A percentile compares a stretch with the other conserved stretches of the same genome.
These are phyloP conservation scores for Oryza longistaminata DNA, from an alignment of 176 grass and related monocot genomes.

Conservation along the genomic window DNA sequence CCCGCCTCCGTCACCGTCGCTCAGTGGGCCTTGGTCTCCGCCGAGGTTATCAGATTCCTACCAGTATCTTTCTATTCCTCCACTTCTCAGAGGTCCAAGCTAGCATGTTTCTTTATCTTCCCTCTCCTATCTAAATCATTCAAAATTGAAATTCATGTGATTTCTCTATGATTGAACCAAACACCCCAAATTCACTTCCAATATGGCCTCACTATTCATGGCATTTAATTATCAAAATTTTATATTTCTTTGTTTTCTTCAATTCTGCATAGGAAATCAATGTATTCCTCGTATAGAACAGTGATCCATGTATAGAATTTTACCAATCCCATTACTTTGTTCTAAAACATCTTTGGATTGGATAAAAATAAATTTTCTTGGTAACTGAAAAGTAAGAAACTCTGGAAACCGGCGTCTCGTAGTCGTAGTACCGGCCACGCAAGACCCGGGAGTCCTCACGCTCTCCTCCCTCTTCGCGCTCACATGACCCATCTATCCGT, in stretches of 20 bases:
- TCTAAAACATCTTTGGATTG: background rate
- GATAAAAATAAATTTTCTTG: too few species aligned
- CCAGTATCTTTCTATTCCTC: background rate
- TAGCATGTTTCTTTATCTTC: too few species aligned
- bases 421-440: background rate
- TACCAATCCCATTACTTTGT: background rate
- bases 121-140: background rate
- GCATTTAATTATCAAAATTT: background rate
- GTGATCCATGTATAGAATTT: background rate
- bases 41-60: background rate
- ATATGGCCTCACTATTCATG: background rate
- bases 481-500: background rate
- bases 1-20: too few species aligned
- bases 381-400: too few species aligned
- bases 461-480: background rate
- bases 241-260: background rate
- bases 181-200: background rate
- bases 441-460: background rate
- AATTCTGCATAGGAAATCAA: background rate
- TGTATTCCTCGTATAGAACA: background rate
- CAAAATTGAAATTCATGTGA: background rate
- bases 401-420: background rate
- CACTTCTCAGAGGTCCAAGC: background rate
- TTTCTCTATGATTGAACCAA: background rate
- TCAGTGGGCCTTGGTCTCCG: too few species aligned